Evolutionary conservation across 495 filamentous ascomycete genomes (phyloP), one percentile per base, ranked within the genome.

Genomic region (Aspergillus panamensis): DNA sequence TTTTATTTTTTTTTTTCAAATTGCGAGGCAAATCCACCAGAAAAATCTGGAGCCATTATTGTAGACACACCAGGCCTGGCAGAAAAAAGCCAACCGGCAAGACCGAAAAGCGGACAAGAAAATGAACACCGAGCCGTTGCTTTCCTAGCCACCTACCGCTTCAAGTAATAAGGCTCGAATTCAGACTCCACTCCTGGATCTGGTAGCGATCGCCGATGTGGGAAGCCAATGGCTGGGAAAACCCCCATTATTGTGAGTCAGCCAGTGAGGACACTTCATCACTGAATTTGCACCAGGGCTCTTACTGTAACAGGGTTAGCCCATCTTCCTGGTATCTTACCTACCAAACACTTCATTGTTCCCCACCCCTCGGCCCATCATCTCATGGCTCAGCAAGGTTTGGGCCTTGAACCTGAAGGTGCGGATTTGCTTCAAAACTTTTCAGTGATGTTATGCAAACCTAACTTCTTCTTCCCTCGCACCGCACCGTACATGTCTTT

Each of bases 151-250:
- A 57, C 54, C 51, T 62, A 58, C 60, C 55, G 21, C 12, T 50
- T 54, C 19, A 6, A 51, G 60, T 20, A 57, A 31, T 10, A 16
- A 48, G 32, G 13, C 40, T n/a, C n/a, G 57, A 45, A 8, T 45
- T 13, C 8, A 16, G 37, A 5, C 33, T 47, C 8, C 55, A 12
- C 47, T 45, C 55, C 54, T 32, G 20, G 30, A 63, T 53, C 51
- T 39, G 56, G 55, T 59, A 59, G 51, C 40, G 61, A 63, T 63
- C 56, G 33, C 6, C 55, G 19, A 19, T 62, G 25, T 25, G 25
- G 25, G 25, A 52, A 63, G 40, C 58, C 56, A 55, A 58, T 56
- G 42, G 32, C 60, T 51, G 60, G 35, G 53, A 62, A 58, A n/a
- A n/a, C n/a, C n/a, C 35, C 60, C 59, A 37, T 51, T 19, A 43